Evolutionary conservation across 495 filamentous ascomycete species (phyloP).

Genomic region (Penicillium goetzii): DNA sequence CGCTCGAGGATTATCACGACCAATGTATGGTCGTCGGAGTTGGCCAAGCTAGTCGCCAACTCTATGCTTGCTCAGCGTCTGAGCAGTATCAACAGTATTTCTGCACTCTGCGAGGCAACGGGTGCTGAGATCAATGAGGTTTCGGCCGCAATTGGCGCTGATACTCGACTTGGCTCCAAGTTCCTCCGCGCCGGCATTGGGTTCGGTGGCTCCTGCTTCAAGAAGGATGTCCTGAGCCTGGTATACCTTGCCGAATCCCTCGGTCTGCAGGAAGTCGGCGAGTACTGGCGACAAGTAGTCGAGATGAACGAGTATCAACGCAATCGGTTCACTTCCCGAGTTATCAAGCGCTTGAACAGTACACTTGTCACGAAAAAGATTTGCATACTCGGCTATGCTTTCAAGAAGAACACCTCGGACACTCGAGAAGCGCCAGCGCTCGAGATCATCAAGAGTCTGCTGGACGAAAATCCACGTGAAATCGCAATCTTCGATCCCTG

Average conservation of each 20-base stretch:
- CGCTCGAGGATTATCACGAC: constrained; percentile 64
- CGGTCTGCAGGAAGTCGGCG: constrained; percentile 66
- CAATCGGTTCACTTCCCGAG: constrained; percentile 57
- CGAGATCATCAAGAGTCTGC: constrained; percentile 63
- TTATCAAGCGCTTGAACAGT: constrained; percentile 66
- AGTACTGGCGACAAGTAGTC: constrained; percentile 72
- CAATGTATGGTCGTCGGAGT: constrained; percentile 76
- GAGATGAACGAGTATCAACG: constrained; percentile 78
- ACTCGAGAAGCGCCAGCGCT: constrained; percentile 71
- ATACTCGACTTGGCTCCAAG: constrained; percentile 66
- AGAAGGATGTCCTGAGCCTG: constrained; percentile 79
- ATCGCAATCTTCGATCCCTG: constrained; percentile 75
- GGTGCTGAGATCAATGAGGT: constrained; percentile 76
- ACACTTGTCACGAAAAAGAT: constrained; percentile 71
- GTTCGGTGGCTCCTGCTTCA: constrained; percentile 75
- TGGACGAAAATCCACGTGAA: constrained; percentile 57
- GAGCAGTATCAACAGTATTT: constrained; percentile 78
- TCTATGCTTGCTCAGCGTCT: constrained; percentile 80
- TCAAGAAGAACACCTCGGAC: constrained; percentile 78
- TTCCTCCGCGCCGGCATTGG: constrained; percentile 74
- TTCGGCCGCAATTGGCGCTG: constrained; percentile 65
- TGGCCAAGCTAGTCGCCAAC: constrained; percentile 78
- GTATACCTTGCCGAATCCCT: constrained; percentile 71
- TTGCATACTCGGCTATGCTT: constrained; percentile 72
- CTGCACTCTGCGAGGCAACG: constrained; percentile 74